Conservation (phyloP, 768 basidiomycete species). For the Xerocomus spinulosus region DNA sequence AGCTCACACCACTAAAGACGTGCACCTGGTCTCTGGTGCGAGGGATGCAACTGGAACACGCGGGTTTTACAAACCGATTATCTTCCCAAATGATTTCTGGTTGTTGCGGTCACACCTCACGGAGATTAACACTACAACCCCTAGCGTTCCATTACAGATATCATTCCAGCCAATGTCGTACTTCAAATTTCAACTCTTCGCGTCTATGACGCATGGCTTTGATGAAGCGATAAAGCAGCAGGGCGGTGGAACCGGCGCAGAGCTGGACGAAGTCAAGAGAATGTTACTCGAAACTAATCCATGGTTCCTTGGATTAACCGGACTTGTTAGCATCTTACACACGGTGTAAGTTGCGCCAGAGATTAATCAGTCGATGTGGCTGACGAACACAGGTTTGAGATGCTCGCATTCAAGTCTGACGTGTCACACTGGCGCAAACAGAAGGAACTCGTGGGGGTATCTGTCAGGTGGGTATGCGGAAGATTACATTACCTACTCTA, state of each 20-base stretch:
- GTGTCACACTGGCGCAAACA: conserved; percentile 94
- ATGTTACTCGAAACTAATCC: conserved; percentile 89
- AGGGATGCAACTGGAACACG: conserved; percentile 63
- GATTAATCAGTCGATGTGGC: conserved; percentile 3
- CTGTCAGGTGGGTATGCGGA: conserved; percentile 60
- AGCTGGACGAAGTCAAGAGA: conserved; percentile 93
- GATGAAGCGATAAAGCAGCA: conserved; percentile 80
- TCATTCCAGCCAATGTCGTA: conserved; percentile 81
- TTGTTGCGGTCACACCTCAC: conserved; percentile 74
- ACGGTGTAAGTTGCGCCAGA: conserved; percentile 55
- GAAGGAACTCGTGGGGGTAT: conserved; percentile 93
- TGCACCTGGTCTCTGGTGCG: conserved; percentile 53
- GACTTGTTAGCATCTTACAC: conserved; percentile 81
- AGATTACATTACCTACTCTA: conserved; percentile 9
- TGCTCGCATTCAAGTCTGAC: conserved; percentile 93
- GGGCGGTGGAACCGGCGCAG: conserved; percentile 54
- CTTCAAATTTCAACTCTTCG: conserved; percentile 84
- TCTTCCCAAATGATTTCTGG: conserved; percentile 97
- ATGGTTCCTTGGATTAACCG: conserved; percentile 83
- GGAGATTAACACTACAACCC: conserved; percentile 83
- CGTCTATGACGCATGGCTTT: conserved; percentile 81
- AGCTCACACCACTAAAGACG: conserved; percentile 41
- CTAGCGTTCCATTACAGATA: conserved; percentile 72
- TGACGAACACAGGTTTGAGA: conserved; percentile 65
- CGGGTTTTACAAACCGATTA: conserved; percentile 78